Evolutionary conservation across 805 yeast genomes (phyloP), one percentile per base, ranked within the genome.

Genomic region (Jamesozyma lodderae): DNA sequence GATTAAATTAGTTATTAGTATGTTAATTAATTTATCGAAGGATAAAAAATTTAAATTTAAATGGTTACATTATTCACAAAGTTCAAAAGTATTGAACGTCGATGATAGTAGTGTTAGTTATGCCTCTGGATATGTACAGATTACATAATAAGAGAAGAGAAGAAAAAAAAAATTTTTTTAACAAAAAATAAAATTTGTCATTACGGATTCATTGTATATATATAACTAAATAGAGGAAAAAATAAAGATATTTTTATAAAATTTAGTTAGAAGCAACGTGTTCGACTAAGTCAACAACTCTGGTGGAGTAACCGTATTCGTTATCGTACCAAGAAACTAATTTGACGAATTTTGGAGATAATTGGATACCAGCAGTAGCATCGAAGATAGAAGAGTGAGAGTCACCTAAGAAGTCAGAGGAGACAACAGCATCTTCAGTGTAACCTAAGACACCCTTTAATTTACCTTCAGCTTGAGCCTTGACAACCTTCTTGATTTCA

Each of bases 71-170:
- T 90, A 90, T 54, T 64, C 80, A 1, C 96, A 90, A 60, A 82
- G 94, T 53, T 73, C 76, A 35, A 53, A 57, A 9, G 90, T 70
- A 1, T 46, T 48, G 0, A 51, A 55, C 14, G 47, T 63, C 1
- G 40, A 49, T 21, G 95, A 87, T 31, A 78, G 82, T 45, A 82
- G 94, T 57, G 97, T 90, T n/a, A 82, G 94, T 42, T 90, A 90
- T 59, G 94, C 90, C 1, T 73, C 90, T 33, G 96, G 90, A 0
- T 81, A 73, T 52, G 80, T 70, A 13, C 40, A 41, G 11, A 6
- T 8, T 25, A 25, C 7, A 22, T 8, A 10, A 10, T 22, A 10
- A 22, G 10, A 22, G 7, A 10, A 22, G n/a, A n/a, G n/a, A n/a
- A n/a, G n/a, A n/a, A n/a, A n/a, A 22, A 22, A 22, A 22, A 22